A percentile compares a stretch with the other conserved stretches of the same genome.
These are phyloP conservation scores for Cyclotella kingstonii DNA, from an alignment of 108 stramenopile species.

Conservation along the genomic window DNA sequence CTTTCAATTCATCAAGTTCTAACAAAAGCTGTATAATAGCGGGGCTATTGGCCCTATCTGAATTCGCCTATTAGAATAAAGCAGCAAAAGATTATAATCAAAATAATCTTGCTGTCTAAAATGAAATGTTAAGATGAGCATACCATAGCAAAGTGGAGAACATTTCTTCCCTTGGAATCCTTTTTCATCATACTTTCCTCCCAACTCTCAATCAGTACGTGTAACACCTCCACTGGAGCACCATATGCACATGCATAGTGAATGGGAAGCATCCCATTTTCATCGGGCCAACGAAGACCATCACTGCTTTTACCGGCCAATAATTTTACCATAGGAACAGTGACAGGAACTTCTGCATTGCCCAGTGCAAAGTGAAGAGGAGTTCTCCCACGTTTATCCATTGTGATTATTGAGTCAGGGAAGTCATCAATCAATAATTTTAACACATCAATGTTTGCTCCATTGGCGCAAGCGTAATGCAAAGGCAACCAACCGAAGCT, in stretches of 20 bases:
- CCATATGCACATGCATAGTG: conserved; percentile 85
- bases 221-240: conserved; percentile 46
- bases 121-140: conserved; percentile 1
- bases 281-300: conserved; percentile 49
- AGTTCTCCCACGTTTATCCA: conserved; percentile 67
- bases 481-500: conserved; percentile 72
- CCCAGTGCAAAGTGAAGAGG: conserved; percentile 64
- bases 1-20: conserved; percentile 21
- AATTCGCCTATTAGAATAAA: background rate
- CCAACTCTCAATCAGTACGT: conserved; percentile 59
- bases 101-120: conserved; percentile 44
- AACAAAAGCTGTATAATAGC: conserved; percentile 52
- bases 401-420: conserved; percentile 49
- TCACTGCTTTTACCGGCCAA: conserved; percentile 3
- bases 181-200: conserved; percentile 49
- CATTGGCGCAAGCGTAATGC: conserved; percentile 79
- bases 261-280: conserved; percentile 75
- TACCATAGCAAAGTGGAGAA: conserved; percentile 78
- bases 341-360: conserved; percentile 14
- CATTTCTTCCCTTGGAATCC: conserved; percentile 72
- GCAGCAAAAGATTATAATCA: conserved; percentile 24
- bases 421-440: conserved; percentile 50
- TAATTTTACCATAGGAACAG: background rate
- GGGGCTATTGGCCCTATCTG: conserved; percentile 42
- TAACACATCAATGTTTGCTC: conserved; percentile 54